Evolutionary conservation across 148 eudicot genomes (phyloP).

Genomic region (Pouteria glomerata): DNA sequence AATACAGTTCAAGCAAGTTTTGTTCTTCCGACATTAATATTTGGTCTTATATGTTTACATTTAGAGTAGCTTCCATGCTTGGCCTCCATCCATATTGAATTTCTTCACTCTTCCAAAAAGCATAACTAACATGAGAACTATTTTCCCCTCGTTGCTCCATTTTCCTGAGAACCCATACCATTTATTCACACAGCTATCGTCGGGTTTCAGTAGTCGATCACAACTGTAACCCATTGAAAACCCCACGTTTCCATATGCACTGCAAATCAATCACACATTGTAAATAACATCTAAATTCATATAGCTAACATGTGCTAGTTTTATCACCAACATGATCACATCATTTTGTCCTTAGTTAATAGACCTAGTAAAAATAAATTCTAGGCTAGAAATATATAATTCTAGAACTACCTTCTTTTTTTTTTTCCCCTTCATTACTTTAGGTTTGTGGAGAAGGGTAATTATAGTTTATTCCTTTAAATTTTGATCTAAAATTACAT

Average conservation of each 20-base stretch:
- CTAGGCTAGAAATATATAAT: too few relatives aligned
- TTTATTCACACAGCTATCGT: slow-evolving; percentile 37
- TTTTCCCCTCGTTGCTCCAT: slow-evolving; percentile 61
- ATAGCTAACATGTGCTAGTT: neutral
- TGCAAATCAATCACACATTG: slow-evolving; percentile 16
- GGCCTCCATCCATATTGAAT: slow-evolving; percentile 51
- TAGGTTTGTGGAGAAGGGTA: too few relatives aligned
- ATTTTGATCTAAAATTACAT: too few relatives aligned
- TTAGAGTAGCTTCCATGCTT: slow-evolving; percentile 41
- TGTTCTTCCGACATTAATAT: too few relatives aligned
- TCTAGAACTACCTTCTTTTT: too few relatives aligned
- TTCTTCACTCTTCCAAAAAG: slow-evolving; percentile 69
- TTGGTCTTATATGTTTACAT: neutral
- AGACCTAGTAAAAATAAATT: too few relatives aligned
- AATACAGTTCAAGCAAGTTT: too few relatives aligned
- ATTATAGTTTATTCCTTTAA: too few relatives aligned
- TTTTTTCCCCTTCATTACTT: too few relatives aligned
- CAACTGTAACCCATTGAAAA: slow-evolving; percentile 70
- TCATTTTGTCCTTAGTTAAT: too few relatives aligned
- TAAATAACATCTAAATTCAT: neutral
- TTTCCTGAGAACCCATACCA: slow-evolving; percentile 55
- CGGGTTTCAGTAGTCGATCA: slow-evolving; percentile 27
- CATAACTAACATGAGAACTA: slow-evolving; percentile 58
- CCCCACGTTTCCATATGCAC: slow-evolving; percentile 87
- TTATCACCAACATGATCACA: neutral